A percentile compares a stretch with the other conserved stretches of the same genome.
Conservation (phyloP, 2,329 filamentous ascomycete species). For the Claviceps fusiformis region DNA sequence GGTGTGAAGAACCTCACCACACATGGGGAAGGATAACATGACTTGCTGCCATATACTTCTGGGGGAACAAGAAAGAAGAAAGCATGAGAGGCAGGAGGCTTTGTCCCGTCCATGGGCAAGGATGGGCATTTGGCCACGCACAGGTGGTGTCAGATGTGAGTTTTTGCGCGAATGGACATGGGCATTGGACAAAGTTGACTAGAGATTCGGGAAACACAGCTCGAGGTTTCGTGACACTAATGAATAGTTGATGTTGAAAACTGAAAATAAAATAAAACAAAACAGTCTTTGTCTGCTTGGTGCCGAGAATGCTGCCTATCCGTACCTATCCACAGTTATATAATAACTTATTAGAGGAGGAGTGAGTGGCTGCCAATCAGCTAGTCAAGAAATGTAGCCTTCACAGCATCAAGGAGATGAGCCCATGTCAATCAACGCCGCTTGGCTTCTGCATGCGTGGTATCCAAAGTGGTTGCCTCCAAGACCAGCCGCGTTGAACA, state of each 20-base stretch:
- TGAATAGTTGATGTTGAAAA: background rate
- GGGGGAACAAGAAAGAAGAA: background rate
- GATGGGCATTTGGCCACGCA: background rate
- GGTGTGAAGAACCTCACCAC: background rate
- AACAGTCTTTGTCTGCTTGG: background rate
- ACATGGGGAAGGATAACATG: background rate
- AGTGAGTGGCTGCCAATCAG: no score
- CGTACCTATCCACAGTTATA: no score
- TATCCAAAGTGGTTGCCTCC: no score
- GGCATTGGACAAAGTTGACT: slow-evolving; percentile 1
- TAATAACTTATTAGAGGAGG: no score
- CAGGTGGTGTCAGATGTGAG: background rate
- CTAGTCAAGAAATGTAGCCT: no score
- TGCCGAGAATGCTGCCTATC: no score
- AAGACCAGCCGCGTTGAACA: no score
- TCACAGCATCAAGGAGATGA: no score
- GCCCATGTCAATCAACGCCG: background rate
- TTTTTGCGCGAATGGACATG: background rate
- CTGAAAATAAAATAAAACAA: background rate
- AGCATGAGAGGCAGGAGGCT: background rate
- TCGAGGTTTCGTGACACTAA: background rate
- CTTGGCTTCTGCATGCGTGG: background rate
- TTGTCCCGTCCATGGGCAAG: background rate
- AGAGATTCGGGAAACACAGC: background rate
- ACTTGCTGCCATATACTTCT: background rate